Conservation (phyloP, 129 eudicot genomes). For the Saussurea involucrata region DNA sequence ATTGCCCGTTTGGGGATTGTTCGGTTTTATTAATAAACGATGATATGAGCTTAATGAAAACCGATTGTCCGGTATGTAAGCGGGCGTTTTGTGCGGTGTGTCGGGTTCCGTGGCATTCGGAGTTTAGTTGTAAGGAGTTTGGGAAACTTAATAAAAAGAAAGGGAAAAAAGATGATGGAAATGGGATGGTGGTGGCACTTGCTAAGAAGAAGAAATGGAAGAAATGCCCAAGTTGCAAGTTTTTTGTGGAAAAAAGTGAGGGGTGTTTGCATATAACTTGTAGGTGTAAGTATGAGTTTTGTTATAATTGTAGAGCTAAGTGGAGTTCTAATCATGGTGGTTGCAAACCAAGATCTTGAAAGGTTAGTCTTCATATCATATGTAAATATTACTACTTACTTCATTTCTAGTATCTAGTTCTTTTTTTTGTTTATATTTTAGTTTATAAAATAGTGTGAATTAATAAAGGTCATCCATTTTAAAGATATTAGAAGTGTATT, state of each 20-base stretch:
- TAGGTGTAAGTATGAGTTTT: conserved; percentile 48
- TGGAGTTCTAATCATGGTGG: conserved; percentile 38
- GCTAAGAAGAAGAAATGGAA: conserved; percentile 61
- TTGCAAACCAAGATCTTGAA: conserved; percentile 14
- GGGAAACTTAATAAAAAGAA: conserved; percentile 30
- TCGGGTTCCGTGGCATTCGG: conserved; percentile 56
- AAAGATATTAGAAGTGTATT: too few relatives aligned
- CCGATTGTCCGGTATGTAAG: conserved; percentile 33
- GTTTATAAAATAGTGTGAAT: conserved; percentile 42
- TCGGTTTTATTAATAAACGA: conserved; percentile 40
- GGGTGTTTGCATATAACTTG: conserved; percentile 60
- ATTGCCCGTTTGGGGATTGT: conserved; percentile 48
- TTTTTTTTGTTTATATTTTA: too few relatives aligned
- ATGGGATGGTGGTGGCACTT: conserved; percentile 27
- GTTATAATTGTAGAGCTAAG: conserved; percentile 51
- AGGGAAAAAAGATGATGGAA: conserved; percentile 24
- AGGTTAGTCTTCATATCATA: neutral
- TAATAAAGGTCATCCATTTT: conserved; percentile 52
- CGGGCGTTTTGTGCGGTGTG: conserved; percentile 46
- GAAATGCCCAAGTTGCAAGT: conserved; percentile 52
- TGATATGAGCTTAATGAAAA: conserved; percentile 13
- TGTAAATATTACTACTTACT: neutral
- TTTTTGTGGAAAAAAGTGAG: conserved; percentile 42
- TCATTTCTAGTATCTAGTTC: conserved; percentile 20
- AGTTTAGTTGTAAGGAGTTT: conserved; percentile 44